Evolutionary conservation across 1,284 basidiomycete species (phyloP), one percentile per base, ranked within the genome.

Genomic region (Ganoderma lucidum): DNA sequence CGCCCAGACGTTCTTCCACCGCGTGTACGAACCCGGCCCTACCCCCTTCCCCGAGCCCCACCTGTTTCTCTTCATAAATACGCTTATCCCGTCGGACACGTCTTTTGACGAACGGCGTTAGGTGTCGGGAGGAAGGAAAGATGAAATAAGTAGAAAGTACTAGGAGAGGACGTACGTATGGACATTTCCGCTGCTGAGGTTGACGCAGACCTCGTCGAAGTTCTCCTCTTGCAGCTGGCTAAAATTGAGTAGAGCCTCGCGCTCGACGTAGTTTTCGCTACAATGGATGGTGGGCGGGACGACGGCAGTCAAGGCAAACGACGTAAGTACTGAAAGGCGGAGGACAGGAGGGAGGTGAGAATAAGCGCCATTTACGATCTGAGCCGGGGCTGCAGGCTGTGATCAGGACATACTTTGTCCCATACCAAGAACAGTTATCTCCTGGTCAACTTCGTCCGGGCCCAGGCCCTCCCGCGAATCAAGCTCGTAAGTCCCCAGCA

Each of bases 201-300:
- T 48, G 41, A 71, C 15, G n/a, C 60, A 62, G 6, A 71, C 42
- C 28, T 71, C 58, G 19, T 65, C 41, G 28, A 71, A 58, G 53
- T 65, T 60, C 42, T 71, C 67, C 32, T 64, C 62, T 12, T 41
- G 60, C 2, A 71, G 55, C n/a, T 63, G 32, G 23, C 63, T 51
- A 41, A 69, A 63, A 63, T 69, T 23, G 28, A 71, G 65, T 14
- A 65, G 51, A 51, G 67, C 65, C 30, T 67, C 60, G 19, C 67
- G 67, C n/a, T 69, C 67, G 9, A 71, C 39, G 2, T 63, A 23
- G 30, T 55, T 51, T 6, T 65, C 63, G 6, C 59, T n/a, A 6
- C 48, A 37, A 17, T 55, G 61, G 14, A 67, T 37, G 1, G 48
- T 10, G 1, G 65, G 58, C 15, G 58, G 45, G 58, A 37, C 30